phyloP scores from a whole-genome alignment of 169 alveolate genomes.

The Cyclospora cayetanensis region DNA sequence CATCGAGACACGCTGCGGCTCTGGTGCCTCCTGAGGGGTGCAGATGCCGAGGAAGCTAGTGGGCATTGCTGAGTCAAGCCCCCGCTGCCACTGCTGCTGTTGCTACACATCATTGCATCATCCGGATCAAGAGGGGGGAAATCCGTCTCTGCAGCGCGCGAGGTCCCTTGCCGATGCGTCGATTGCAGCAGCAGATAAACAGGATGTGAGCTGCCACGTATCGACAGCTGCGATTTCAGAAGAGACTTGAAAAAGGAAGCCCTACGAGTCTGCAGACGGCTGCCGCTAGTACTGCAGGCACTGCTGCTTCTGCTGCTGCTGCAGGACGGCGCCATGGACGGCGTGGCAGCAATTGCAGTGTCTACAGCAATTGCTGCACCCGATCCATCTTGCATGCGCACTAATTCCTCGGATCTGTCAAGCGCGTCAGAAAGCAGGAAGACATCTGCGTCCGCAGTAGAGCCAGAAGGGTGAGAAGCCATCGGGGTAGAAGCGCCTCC shows the following conservation, averaged over 20 bases:
- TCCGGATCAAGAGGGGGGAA: neutral
- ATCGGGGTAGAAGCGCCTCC: slow-evolving; percentile 58
- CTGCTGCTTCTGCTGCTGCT: slow-evolving; percentile 65
- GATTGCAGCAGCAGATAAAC: neutral
- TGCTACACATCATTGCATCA: neutral
- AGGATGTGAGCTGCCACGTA: neutral
- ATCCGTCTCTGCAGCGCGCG: neutral
- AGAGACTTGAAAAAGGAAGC: slow-evolving; percentile 30
- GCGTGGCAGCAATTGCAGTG: neutral
- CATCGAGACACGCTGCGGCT: slow-evolving; percentile 2
- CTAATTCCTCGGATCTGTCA: neutral
- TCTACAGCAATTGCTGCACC: slow-evolving; percentile 5
- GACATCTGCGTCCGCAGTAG: slow-evolving; percentile 10
- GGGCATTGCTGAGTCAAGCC: neutral
- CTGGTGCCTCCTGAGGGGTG: neutral
- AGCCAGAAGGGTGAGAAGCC: slow-evolving; percentile 51
- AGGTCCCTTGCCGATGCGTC: neutral
- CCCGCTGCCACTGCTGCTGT: slow-evolving; percentile 2
- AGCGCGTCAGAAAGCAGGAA: neutral
- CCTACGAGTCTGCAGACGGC: neutral
- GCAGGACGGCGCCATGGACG: slow-evolving; percentile 31
- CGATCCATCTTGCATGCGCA: neutral
- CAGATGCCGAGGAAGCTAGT: neutral
- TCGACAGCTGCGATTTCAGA: slow-evolving; percentile 9
- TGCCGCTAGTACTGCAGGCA: slow-evolving; percentile 44